A percentile compares a stretch with the other conserved stretches of the same genome.
phyloP scores from a whole-genome alignment of 306 rosid genomes.

The Prosopis cineraria region DNA sequence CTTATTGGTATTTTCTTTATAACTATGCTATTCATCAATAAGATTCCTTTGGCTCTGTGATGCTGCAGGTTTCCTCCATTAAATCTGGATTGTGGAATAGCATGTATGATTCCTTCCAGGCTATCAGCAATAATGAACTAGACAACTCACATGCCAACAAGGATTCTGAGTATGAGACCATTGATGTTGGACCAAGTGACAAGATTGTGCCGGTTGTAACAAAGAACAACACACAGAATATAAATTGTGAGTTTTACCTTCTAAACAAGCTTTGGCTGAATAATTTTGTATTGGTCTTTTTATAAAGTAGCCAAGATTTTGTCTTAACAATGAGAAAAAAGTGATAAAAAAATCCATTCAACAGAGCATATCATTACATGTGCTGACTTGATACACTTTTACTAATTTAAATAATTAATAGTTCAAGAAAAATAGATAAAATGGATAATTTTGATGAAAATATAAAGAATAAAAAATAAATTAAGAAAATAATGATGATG shows the following conservation, averaged over 20 bases:
- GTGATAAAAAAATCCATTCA: background rate
- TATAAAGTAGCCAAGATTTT: conserved; percentile 8
- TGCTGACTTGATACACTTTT: no score
- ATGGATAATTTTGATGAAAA: no score
- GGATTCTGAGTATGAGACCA: conserved; percentile 52
- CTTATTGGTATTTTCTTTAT: background rate
- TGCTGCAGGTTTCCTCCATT: conserved; percentile 70
- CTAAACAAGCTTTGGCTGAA: conserved; percentile 18
- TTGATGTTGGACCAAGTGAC: conserved; percentile 67
- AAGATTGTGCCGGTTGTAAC: conserved; percentile 31
- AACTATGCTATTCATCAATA: background rate
- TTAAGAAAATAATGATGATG: no score
- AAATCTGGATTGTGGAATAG: conserved; percentile 85
- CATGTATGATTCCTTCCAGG: conserved; percentile 80
- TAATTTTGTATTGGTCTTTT: conserved; percentile 3
- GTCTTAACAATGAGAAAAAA: background rate
- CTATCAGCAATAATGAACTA: conserved; percentile 46
- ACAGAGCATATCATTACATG: background rate
- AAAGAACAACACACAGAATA: conserved; percentile 34
- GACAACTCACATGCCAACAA: conserved; percentile 43
- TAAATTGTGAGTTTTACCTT: conserved; percentile 51
- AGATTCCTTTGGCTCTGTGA: background rate
- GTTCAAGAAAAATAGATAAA: no score
- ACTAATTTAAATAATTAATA: no score
- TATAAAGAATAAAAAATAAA: no score